Evolutionary conservation across 2,329 filamentous ascomycete species (phyloP).

Genomic region (Arachnomyces sp.): DNA sequence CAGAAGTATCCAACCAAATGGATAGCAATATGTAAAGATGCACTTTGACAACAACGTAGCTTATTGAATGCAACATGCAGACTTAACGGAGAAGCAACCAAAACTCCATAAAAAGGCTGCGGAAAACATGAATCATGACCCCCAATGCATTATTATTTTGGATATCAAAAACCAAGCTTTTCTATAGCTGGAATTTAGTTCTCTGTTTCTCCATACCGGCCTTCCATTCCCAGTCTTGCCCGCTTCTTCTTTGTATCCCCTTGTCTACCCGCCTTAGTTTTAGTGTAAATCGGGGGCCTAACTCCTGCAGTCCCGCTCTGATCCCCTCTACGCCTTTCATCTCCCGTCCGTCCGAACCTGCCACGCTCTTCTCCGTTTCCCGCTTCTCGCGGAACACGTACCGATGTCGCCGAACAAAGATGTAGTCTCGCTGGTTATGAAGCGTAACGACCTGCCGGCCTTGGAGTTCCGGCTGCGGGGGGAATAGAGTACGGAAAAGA

Average conservation of each 20-base stretch:
- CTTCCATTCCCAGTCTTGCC: constrained; percentile 95
- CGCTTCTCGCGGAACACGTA: constrained; percentile 91
- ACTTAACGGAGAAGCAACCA: neutral
- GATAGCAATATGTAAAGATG: too few species aligned
- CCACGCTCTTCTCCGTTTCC: constrained; percentile 76
- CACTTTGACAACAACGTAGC: too few species aligned
- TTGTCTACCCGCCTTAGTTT: constrained; percentile 89
- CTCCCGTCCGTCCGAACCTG: constrained; percentile 71
- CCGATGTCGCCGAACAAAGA: constrained; percentile 82
- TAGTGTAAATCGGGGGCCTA: constrained; percentile 75
- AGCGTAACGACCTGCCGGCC: constrained; percentile 86
- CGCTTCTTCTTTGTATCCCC: constrained; percentile 68
- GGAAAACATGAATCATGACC: too few species aligned
- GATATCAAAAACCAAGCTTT: neutral
- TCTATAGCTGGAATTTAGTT: constrained; percentile 82
- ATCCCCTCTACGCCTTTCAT: constrained; percentile 81
- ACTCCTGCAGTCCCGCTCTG: constrained; percentile 78
- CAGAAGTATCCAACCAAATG: too few species aligned
- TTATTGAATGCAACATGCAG: neutral
- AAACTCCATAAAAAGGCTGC: neutral
- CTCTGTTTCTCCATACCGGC: constrained; percentile 88
- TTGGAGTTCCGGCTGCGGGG: constrained; percentile 70
- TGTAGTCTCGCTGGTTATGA: constrained; percentile 93
- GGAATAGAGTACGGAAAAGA: constrained; percentile 73
- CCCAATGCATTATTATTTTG: too few species aligned